Conservation (phyloP, 2,329 filamentous ascomycete species). For the Sclerotinia trifoliorum region DNA sequence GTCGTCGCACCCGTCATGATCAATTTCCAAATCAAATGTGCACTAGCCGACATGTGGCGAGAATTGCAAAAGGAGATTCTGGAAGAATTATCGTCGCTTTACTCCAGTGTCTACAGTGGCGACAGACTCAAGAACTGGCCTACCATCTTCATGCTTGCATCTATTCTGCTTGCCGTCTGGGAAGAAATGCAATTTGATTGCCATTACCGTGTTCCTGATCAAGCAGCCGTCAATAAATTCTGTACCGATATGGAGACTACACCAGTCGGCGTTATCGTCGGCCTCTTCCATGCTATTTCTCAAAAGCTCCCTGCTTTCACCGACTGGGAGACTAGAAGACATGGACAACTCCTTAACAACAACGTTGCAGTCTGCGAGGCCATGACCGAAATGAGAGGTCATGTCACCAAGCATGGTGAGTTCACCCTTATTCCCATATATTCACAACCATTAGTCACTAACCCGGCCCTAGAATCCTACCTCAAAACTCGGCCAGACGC, state of each 20-base stretch:
- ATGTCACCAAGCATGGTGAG: slow-evolving; percentile 93
- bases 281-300: slow-evolving; percentile 95
- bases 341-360: slow-evolving; percentile 86
- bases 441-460: slow-evolving; percentile 41
- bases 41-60: slow-evolving; percentile 96
- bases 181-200: slow-evolving; percentile 99
- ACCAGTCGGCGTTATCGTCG: slow-evolving; percentile 92
- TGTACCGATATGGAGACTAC: slow-evolving; percentile 96
- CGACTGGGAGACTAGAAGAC: slow-evolving; percentile 91
- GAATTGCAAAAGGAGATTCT: slow-evolving; percentile 95
- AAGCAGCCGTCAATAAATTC: slow-evolving; percentile 85
- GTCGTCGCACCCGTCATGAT: slow-evolving; percentile 96
- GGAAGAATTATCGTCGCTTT: slow-evolving; percentile 86
- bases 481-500: slow-evolving; percentile 72
- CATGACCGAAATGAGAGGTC: slow-evolving; percentile 91
- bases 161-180: slow-evolving; percentile 91
- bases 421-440: background rate
- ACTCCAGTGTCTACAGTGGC: slow-evolving; percentile 96
- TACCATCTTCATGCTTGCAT: slow-evolving; percentile 95
- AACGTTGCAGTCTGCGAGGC: slow-evolving; percentile 91
- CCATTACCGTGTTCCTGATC: slow-evolving; percentile 89
- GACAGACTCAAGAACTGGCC: slow-evolving; percentile 99
- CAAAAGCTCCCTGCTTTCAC: slow-evolving; percentile 91
- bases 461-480: slow-evolving; percentile 70
- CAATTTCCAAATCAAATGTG: slow-evolving; percentile 99